These are phyloP conservation scores for Colletotrichum spaethianum DNA, from an alignment of 2,329 filamentous ascomycete species.

Conservation along the genomic window DNA sequence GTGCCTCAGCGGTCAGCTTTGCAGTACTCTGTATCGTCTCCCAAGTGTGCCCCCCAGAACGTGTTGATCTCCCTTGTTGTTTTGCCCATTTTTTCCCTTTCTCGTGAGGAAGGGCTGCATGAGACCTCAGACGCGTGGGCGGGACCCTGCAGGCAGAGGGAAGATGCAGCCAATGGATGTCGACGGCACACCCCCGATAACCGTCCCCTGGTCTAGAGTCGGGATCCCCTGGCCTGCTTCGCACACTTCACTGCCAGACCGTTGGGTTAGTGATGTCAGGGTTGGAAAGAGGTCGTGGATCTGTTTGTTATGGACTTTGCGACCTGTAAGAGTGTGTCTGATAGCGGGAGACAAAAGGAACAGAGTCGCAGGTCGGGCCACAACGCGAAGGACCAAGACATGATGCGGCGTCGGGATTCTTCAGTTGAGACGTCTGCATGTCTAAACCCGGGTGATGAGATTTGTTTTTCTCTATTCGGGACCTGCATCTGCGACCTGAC, in stretches of 20 bases:
- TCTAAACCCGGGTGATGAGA: constrained; percentile 19
- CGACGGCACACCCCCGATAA: constrained; percentile 27
- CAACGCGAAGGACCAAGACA: constrained; percentile 21
- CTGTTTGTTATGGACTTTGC: constrained; percentile 7
- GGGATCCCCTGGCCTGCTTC: constrained; percentile 31
- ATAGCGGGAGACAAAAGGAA: constrained; percentile 17
- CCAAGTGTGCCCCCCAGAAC: constrained; percentile 11
- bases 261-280: constrained; percentile 40
- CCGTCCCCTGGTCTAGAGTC: constrained; percentile 14
- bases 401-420: constrained; percentile 28
- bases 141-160: constrained; percentile 40
- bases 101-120: constrained; percentile 22
- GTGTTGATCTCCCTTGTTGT: constrained; percentile 23
- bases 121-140: constrained; percentile 39
- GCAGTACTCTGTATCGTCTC: background rate
- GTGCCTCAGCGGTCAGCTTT: constrained; percentile 5
- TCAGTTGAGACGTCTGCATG: constrained; percentile 40
- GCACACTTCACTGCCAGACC: constrained; percentile 30
- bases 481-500: constrained; percentile 32
- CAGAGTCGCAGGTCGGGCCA: background rate
- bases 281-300: constrained; percentile 18
- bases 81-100: constrained; percentile 21
- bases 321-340: constrained; percentile 13
- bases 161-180: constrained; percentile 24
- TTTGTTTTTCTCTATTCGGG: constrained; percentile 36